A percentile compares a stretch with the other conserved stretches of the same genome.
Evolutionary conservation across 2,329 filamentous ascomycete species (phyloP).

Genomic region (Talaromyces sp.): DNA sequence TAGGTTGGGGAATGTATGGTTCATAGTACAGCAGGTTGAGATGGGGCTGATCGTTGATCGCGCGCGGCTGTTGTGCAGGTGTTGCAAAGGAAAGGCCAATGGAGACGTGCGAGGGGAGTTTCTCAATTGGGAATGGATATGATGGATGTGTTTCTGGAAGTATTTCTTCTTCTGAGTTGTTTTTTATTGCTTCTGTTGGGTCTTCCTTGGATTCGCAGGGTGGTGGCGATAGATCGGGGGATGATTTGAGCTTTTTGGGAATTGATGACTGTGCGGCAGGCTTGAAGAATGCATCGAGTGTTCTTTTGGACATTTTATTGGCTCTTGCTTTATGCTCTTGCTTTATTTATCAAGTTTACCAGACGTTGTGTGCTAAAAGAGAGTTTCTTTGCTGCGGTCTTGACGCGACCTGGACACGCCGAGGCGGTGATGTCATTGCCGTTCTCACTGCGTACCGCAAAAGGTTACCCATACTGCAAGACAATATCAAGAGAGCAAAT

Average conservation of each 20-base stretch:
- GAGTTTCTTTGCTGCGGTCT: neutral
- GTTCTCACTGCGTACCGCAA: neutral
- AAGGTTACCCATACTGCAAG: no score
- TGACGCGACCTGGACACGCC: neutral
- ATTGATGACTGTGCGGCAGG: constrained; percentile 36
- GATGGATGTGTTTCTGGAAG: constrained; percentile 39
- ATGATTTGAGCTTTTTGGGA: constrained; percentile 26
- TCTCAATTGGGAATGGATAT: constrained; percentile 50
- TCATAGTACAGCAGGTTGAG: constrained; percentile 71
- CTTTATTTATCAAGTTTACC: neutral
- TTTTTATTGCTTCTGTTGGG: neutral
- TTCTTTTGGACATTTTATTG: constrained; percentile 49
- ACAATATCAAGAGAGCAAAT: no score
- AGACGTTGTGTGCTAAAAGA: neutral
- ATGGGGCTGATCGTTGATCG: constrained; percentile 62
- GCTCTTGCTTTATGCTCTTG: neutral
- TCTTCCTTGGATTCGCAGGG: neutral
- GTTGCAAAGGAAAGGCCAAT: constrained; percentile 19
- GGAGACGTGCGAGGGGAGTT: constrained; percentile 40
- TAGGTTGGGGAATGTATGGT: constrained; percentile 59
- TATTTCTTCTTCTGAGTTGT: neutral
- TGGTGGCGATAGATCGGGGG: constrained; percentile 3
- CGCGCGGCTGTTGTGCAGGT: constrained; percentile 49
- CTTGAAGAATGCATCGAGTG: constrained; percentile 65
- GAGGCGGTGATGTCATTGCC: neutral